Evolutionary conservation across 768 basidiomycete species (phyloP).

Genomic region (Tulasnella sp.): DNA sequence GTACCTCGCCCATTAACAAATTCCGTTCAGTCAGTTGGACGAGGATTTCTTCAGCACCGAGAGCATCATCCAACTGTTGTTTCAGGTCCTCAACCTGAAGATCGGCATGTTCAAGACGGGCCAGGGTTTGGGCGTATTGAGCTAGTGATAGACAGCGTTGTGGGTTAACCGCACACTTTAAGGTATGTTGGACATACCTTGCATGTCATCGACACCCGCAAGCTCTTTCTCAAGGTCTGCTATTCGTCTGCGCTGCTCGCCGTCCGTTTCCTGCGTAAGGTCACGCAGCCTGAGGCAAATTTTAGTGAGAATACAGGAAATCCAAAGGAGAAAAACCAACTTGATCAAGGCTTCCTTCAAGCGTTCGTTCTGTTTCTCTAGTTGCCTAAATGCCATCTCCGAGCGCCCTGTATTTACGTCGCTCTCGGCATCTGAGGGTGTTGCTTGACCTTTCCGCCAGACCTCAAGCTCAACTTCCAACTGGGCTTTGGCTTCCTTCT

Average conservation of each 20-base stretch:
- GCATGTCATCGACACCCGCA: slow-evolving; percentile 61
- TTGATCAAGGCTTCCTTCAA: slow-evolving; percentile 87
- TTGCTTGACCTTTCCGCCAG: slow-evolving; percentile 33
- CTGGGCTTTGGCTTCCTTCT: slow-evolving; percentile 65
- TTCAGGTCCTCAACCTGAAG: slow-evolving; percentile 89
- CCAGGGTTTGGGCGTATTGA: slow-evolving; percentile 65
- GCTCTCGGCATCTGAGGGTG: slow-evolving; percentile 10
- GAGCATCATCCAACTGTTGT: slow-evolving; percentile 83
- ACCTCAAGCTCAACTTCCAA: slow-evolving; percentile 76
- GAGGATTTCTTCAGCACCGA: slow-evolving; percentile 92
- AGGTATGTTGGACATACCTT: slow-evolving; percentile 36
- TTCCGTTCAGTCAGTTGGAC: slow-evolving; percentile 92
- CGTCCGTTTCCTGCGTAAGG: slow-evolving; percentile 74
- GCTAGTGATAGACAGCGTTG: slow-evolving; percentile 31
- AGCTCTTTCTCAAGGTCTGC: slow-evolving; percentile 85
- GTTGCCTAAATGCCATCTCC: slow-evolving; percentile 48
- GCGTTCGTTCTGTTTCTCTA: slow-evolving; percentile 93
- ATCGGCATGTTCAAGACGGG: slow-evolving; percentile 80
- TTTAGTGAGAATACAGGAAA: neutral
- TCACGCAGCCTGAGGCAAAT: slow-evolving; percentile 57
- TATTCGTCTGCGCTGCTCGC: slow-evolving; percentile 68
- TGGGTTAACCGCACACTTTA: neutral
- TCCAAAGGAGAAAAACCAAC: slow-evolving; percentile 30
- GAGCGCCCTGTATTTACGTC: slow-evolving; percentile 32
- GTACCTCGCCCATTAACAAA: slow-evolving; percentile 77